Evolutionary conservation across 1,284 basidiomycete species (phyloP).

Genomic region (Rhodotorula glutinis): DNA sequence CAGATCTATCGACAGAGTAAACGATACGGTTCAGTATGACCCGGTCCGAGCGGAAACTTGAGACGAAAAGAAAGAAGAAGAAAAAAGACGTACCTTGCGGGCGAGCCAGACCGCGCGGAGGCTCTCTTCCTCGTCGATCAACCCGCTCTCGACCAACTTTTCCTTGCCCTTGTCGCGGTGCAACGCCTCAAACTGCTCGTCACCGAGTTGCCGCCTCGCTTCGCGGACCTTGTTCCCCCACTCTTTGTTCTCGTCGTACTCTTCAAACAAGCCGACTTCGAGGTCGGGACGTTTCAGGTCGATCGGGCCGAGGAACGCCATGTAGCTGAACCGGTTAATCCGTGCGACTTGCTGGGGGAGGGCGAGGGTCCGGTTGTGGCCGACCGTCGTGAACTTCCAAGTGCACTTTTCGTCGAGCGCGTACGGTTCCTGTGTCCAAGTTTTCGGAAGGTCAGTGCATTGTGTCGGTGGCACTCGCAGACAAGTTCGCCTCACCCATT

Average conservation of each 20-base stretch:
- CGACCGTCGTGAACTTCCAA: constrained; percentile 76
- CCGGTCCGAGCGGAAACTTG: too few relatives aligned
- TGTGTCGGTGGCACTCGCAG: too few relatives aligned
- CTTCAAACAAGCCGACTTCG: constrained; percentile 78
- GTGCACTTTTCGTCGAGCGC: constrained; percentile 63
- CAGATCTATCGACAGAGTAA: constrained; percentile 32
- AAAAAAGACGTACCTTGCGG: constrained; percentile 16
- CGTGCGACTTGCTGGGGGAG: constrained; percentile 56
- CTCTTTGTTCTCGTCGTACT: constrained; percentile 60
- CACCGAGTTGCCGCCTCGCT: background rate
- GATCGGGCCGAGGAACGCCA: constrained; percentile 77
- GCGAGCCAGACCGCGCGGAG: constrained; percentile 34
- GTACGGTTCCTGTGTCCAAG: constrained; percentile 52
- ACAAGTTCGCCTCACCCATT: constrained; percentile 41
- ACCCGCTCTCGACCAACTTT: constrained; percentile 1
- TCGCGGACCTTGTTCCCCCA: constrained; percentile 8
- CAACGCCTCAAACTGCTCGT: background rate
- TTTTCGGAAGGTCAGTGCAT: background rate
- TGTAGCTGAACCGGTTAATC: constrained; percentile 68
- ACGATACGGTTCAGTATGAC: too few relatives aligned
- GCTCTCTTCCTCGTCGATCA: constrained; percentile 18
- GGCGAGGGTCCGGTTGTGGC: constrained; percentile 71
- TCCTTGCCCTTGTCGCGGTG: constrained; percentile 7
- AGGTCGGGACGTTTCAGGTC: constrained; percentile 78
- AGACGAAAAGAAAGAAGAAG: too few relatives aligned